Base-by-base conservation (phyloP, 2,329 filamentous ascomycete genomes). In the Fusarium pseudocircinatum region DNA sequence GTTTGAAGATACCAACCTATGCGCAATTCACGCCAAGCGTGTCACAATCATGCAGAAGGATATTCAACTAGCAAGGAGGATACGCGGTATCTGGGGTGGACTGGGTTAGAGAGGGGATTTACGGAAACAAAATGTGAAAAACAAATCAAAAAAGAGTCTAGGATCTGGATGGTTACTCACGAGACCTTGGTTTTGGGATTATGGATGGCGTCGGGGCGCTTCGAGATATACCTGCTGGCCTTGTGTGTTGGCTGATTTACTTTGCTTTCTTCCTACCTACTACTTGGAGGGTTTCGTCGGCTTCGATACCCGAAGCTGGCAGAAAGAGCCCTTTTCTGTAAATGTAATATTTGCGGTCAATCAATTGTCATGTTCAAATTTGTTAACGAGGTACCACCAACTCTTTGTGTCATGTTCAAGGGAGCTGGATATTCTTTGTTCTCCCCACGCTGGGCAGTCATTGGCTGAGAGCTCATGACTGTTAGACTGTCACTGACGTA, bases 1-100 rank as follows among this genome's bases (percentile, higher is more conserved):
- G n/a, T 98, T 98, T 80, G 95, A 98, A 68, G 81, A 83, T 59
- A 82, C 82, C 40, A 98, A 98, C 85, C 89, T 98, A 46, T 98
- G 96, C 85, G 96, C 96, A 72, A 95, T 98, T 78, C 96, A 98
- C 84, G 96, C 96, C 70, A 98, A 97, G 86, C 89, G 96, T 81
- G 95, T 98, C 60, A 98, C 96, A 43, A 97, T 98, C 78, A 96
- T 97, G 94, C 95, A 96, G 83, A 97, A 97, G 85, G 96, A 98
- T 83, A 97, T 99, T 78, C 96, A 98, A 84, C 89, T 98, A 69
- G 96, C 96, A 26, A 87, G 93, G 78, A 86, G 93, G 75, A 95
- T 96, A 83, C 87, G 93, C 58, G 93, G 93, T 18, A 88, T 91
- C 50, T 95, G 93, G 93, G 93, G 91, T 52, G 93, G 92, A 10